Evolutionary conservation across 306 rosid genomes (phyloP).

Genomic region (Hippophae rhamnoides): DNA sequence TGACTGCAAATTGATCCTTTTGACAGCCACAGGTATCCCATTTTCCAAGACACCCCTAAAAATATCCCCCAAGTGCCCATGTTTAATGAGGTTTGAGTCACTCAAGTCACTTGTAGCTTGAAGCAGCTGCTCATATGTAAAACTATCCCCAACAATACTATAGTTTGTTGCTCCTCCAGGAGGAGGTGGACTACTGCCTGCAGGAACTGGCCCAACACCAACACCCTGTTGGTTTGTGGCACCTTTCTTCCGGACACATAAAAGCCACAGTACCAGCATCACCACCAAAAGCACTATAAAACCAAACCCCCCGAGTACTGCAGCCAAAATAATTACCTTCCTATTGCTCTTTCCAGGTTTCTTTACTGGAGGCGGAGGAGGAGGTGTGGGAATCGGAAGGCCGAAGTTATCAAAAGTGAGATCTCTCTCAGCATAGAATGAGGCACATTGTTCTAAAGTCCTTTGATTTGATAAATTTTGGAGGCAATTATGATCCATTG

Average conservation of each 20-base stretch:
- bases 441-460: conserved; percentile 37
- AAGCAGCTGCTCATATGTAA: conserved; percentile 65
- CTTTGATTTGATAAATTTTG: conserved; percentile 51
- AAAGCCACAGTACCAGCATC: conserved; percentile 26
- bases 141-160: conserved; percentile 57
- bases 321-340: conserved; percentile 52
- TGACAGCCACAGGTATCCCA: conserved; percentile 58
- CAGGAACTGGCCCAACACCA: conserved; percentile 49
- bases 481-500: conserved; percentile 56
- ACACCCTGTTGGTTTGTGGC: conserved; percentile 37
- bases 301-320: conserved; percentile 61
- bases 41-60: conserved; percentile 64
- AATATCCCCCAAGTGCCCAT: conserved; percentile 81
- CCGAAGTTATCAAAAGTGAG: conserved; percentile 60
- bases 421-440: conserved; percentile 60
- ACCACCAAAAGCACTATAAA: conserved; percentile 36
- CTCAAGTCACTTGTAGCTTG: conserved; percentile 64
- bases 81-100: conserved; percentile 55
- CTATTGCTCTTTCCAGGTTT: conserved; percentile 43
- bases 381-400: conserved; percentile 30
- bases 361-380: conserved; percentile 21
- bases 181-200: conserved; percentile 36
- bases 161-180: conserved; percentile 39
- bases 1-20: conserved; percentile 47
- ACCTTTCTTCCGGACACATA: conserved; percentile 33